These are phyloP conservation scores for Nissolia schottii DNA, from an alignment of 306 rosid species.

Conservation along the genomic window DNA sequence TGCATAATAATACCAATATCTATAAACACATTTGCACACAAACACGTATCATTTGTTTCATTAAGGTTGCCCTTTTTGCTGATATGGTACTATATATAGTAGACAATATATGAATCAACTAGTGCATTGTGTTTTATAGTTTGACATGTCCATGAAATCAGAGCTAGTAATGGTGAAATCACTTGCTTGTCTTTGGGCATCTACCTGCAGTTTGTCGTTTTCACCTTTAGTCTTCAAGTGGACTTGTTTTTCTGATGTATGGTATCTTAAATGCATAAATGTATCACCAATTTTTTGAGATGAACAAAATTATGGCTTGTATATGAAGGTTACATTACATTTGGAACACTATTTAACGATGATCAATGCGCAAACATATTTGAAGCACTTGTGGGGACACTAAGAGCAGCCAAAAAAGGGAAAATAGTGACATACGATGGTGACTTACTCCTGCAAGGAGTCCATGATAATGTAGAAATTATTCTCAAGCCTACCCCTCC, in stretches of 20 bases:
- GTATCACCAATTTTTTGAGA: neutral
- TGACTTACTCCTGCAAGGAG: slow-evolving; percentile 91
- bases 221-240: neutral
- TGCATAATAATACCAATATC: neutral
- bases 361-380: slow-evolving; percentile 88
- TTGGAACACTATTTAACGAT: slow-evolving; percentile 77
- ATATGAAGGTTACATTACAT: slow-evolving; percentile 75
- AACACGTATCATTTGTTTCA: neutral
- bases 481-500: slow-evolving; percentile 52
- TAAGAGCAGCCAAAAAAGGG: slow-evolving; percentile 82
- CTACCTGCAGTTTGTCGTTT: neutral
- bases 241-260: neutral
- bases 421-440: slow-evolving; percentile 70
- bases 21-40: neutral
- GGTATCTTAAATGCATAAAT: neutral
- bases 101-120: neutral
- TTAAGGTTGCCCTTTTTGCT: neutral
- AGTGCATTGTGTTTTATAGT: neutral
- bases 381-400: slow-evolving; percentile 91
- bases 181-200: neutral
- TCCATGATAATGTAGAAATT: slow-evolving; percentile 90
- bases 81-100: neutral
- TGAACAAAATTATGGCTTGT: slow-evolving; percentile 8
- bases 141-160: neutral
- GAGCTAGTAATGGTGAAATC: neutral